Base-by-base conservation (phyloP, 2,329 filamentous ascomycete genomes). In the Penicillium palitans region DNA sequence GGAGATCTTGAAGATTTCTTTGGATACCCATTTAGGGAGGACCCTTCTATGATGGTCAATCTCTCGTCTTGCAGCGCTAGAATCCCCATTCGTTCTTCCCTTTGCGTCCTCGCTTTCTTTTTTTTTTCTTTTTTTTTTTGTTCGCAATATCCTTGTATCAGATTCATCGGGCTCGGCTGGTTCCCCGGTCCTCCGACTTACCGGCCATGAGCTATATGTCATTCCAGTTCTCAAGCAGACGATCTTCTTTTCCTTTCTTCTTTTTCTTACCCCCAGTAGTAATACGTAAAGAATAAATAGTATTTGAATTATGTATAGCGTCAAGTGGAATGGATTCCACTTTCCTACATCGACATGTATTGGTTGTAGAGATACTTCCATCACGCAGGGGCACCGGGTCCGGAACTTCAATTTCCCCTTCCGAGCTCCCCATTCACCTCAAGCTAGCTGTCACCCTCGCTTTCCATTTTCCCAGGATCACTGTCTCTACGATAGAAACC, bases 41-140 rank as follows among this genome's bases (percentile, higher is more conserved):
- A 37, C 35, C 49, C 50, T 25, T 35, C 33, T 45, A 21, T 45
- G 45, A 25, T 57, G 49, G 62, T 68, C 64, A 65, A 62, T 66
- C 57, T 63, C 66, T 64, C 61, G 64, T 69, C 68, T 69, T 70
- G 68, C 69, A 66, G 69, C 68, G 65, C 66, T 71, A 74, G 68
- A 74, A 68, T 64, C 69, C 63, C 65, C 66, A 63, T 70, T 69
- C 60, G 66, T 66, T 66, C 58, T 65, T 63, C 65, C 58, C 49
- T 57, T 62, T 61, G 52, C 64, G 57, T 66, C 58, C 61, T 63
- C 60, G 52, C 60, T 61, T 59, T 52, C 31, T 19, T 39, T 29
- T 61, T 52, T 54, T 39, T 62, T 59, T 61, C 57, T 50, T 56
- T 56, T 39, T 62, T 59, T 61, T 59, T 52, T 56, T 56, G 57